Evolutionary conservation across 169 alveolate species (phyloP), one percentile per base, ranked within the genome.

Genomic region (Cardiosporidium cionae): DNA sequence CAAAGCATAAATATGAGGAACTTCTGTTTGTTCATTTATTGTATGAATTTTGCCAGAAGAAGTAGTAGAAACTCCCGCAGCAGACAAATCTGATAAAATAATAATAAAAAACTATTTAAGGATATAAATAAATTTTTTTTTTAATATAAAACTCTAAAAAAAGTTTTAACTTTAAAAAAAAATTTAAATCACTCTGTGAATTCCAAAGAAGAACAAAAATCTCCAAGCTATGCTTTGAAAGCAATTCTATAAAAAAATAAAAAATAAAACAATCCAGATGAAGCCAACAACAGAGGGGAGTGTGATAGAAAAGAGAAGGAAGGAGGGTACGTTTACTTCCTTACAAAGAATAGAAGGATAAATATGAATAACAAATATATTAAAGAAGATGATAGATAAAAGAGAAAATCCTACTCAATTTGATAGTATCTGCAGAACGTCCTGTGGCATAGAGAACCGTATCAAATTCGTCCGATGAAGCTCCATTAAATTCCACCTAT

Each of bases 401-500:
- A 29, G n/a, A 27, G 66, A 9, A 9, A 16, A 31, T 9, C 71
- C 0, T 22, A 73, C 72, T 16, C 34, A 44, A 65, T 6, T 25
- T 29, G 25, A 3, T 1, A n/a, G 94, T 90, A 72, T 89, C 90
- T 16, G 98, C 96, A 52, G 80, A 76, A 54, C 99, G 86, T 28
- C 99, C 99, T 9, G 96, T 93, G 33, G 99, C 99, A 67, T 94
- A 90, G 68, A 97, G 79, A 3, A 97, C 98, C 0, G 98, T 95
- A 75, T 96, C 99, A 78, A 74, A 94, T 53, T 83, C 81, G 22
- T 93, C 98, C 70, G 92, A 89, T 31, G 90, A 90, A 69, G 87
- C 81, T 25, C 84, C 76, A 74, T 9, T 36, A 7, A 5, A 22
- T 16, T 31, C 0, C 5, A 2, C 0, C 2, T 68, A 4, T 23